Percentiles rank a stretch among this genome's conserved stretches.
These are phyloP conservation scores for Lichtheimia ornata DNA, from an alignment of 371 early-diverging fungal species.

Conservation along the genomic window DNA sequence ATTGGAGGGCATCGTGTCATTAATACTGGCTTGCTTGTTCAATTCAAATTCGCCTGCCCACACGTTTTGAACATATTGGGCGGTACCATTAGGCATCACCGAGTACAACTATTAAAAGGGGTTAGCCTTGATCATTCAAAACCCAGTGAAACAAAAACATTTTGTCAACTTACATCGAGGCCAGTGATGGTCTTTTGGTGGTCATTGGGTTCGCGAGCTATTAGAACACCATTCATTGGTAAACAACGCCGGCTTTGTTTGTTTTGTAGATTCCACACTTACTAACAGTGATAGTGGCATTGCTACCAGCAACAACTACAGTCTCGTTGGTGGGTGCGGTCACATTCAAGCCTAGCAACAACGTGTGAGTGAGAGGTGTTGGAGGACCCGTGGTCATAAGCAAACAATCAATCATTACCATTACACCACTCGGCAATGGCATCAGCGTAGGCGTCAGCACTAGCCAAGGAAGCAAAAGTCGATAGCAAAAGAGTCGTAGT, in stretches of 20 bases:
- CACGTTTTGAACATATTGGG: conserved; percentile 47
- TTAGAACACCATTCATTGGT: neutral
- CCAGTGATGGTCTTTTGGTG: conserved; percentile 43
- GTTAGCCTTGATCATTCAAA: neutral
- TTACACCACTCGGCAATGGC: conserved; percentile 45
- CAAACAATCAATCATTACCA: conserved; percentile 30
- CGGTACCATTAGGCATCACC: conserved; percentile 31
- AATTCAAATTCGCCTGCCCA: conserved; percentile 41
- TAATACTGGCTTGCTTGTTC: conserved; percentile 33
- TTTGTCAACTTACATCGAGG: conserved; percentile 40
- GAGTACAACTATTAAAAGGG: conserved; percentile 19
- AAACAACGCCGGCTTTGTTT: too few species aligned
- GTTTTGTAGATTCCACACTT: conserved; percentile 5
- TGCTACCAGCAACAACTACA: conserved; percentile 34
- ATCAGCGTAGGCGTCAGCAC: conserved; percentile 46
- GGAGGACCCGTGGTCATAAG: neutral
- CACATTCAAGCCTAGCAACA: conserved; percentile 17
- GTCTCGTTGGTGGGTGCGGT: conserved; percentile 17
- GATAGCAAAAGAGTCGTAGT: conserved; percentile 38
- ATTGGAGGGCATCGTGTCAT: conserved; percentile 29
- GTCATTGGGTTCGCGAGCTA: conserved; percentile 19
- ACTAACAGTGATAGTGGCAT: conserved; percentile 36
- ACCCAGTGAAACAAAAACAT: neutral
- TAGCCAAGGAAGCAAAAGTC: conserved; percentile 27
- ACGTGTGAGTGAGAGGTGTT: neutral